phyloP scores from a whole-genome alignment of 306 rosid species.

The Elaeagnus macrophylla region DNA sequence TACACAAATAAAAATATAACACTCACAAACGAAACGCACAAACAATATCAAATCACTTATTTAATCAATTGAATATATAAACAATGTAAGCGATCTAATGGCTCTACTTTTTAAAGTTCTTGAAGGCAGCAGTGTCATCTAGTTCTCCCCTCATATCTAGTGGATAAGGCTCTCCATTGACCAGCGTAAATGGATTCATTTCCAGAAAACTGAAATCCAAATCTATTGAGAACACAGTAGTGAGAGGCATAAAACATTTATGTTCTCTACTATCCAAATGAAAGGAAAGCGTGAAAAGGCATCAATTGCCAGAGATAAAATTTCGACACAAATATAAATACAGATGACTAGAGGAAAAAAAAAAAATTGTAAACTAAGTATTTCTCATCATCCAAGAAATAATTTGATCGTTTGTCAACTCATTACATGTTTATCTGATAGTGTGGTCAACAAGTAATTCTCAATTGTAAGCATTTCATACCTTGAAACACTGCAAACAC shows the following conservation, averaged over 20 bases:
- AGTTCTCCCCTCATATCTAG: conserved; percentile 87
- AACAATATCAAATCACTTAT: no score
- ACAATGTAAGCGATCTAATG: conserved; percentile 6
- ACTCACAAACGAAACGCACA: neutral
- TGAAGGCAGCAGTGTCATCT: conserved; percentile 86
- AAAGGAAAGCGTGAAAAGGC: no score
- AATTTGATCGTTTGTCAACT: neutral
- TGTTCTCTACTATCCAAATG: no score
- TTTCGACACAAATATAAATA: no score
- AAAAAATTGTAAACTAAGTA: no score
- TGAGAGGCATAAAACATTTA: neutral
- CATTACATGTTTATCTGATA: neutral
- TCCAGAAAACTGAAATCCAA: conserved; percentile 76
- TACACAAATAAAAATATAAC: conserved; percentile 10
- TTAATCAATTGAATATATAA: no score
- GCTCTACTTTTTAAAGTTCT: conserved; percentile 69
- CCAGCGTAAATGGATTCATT: conserved; percentile 81
- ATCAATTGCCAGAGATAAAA: no score
- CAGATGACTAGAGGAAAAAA: no score
- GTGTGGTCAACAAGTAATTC: neutral
- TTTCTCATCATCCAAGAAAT: neutral
- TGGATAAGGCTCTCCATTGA: conserved; percentile 70
- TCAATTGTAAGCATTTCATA: conserved; percentile 19
- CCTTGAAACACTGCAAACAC: conserved; percentile 80
- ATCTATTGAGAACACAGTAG: conserved; percentile 35